Conservation (phyloP, 192 early-diverging fungal species). For the Umbelopsis sp. region DNA sequence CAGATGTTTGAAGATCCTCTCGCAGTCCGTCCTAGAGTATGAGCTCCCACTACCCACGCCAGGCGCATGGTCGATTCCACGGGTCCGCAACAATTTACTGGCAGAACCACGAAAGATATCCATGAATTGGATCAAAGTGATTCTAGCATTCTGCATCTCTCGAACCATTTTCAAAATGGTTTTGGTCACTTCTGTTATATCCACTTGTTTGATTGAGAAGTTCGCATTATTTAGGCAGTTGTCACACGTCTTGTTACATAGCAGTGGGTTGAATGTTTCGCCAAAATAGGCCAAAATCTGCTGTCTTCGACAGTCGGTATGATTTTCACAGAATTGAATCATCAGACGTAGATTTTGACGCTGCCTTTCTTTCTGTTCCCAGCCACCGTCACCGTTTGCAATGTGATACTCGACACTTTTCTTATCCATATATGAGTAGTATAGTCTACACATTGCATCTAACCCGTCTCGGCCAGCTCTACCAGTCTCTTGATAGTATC, state of each 20-base stretch:
- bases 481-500: constrained; percentile 97
- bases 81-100: constrained; percentile 50
- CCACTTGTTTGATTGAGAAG: constrained; percentile 34
- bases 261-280: constrained; percentile 67
- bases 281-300: constrained; percentile 92
- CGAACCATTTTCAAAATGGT: constrained; percentile 56
- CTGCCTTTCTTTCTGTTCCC: constrained; percentile 80
- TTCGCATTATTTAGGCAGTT: constrained; percentile 66
- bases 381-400: constrained; percentile 76
- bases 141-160: constrained; percentile 41
- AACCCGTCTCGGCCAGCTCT: constrained; percentile 94
- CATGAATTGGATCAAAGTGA: constrained; percentile 70
- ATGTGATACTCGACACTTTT: constrained; percentile 77
- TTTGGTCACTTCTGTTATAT: constrained; percentile 58
- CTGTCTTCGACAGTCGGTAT: constrained; percentile 83
- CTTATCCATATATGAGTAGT: constrained; percentile 79
- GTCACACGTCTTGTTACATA: constrained; percentile 85
- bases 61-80: constrained; percentile 51
- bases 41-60: constrained; percentile 62
- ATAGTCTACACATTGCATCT: constrained; percentile 81
- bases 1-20: constrained; percentile 75
- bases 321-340: constrained; percentile 85
- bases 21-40: constrained; percentile 58
- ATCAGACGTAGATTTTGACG: constrained; percentile 66
- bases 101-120: constrained; percentile 81